These are phyloP conservation scores for Lolium perenne DNA, from an alignment of 176 grass and related monocot species.

Conservation along the genomic window DNA sequence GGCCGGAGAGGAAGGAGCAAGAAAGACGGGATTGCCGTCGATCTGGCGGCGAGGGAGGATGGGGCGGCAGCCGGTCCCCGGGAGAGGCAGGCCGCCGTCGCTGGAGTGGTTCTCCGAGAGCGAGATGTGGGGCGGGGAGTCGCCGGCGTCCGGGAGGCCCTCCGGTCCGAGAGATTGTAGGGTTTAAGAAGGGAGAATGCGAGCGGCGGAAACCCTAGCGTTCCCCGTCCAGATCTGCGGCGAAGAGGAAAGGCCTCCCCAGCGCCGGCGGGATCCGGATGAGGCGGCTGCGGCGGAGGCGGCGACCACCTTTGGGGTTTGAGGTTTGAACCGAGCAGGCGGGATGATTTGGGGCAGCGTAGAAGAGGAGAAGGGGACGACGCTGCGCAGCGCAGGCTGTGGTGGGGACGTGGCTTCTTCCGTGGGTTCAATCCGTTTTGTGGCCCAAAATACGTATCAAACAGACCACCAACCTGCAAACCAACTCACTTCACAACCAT, in stretches of 20 bases:
- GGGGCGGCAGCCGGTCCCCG: neutral
- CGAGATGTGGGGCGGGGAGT: neutral
- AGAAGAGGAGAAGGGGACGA: constrained; percentile 9
- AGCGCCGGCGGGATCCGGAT: neutral
- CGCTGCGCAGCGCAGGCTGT: too few relatives aligned
- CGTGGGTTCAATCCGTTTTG: neutral
- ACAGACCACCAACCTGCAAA: neutral
- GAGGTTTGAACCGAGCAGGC: constrained; percentile 31
- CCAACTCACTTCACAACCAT: neutral
- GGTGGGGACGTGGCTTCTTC: neutral
- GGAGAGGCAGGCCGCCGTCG: constrained; percentile 9
- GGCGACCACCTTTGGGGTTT: constrained; percentile 8
- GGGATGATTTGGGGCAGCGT: constrained; percentile 28
- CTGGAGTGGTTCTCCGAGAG: neutral
- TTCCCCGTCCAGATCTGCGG: neutral
- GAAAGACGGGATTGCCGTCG: constrained; percentile 11
- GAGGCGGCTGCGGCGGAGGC: constrained; percentile 22
- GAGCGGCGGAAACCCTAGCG: neutral
- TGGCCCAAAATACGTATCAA: neutral
- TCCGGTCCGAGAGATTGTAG: neutral
- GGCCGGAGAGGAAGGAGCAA: constrained; percentile 1
- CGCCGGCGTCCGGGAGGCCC: neutral
- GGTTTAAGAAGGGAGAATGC: neutral
- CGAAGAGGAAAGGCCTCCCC: neutral
- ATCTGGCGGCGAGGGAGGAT: constrained; percentile 20